Base-by-base conservation (phyloP, 352 stramenopile genomes). In the Globisporangium megalacanthum region DNA sequence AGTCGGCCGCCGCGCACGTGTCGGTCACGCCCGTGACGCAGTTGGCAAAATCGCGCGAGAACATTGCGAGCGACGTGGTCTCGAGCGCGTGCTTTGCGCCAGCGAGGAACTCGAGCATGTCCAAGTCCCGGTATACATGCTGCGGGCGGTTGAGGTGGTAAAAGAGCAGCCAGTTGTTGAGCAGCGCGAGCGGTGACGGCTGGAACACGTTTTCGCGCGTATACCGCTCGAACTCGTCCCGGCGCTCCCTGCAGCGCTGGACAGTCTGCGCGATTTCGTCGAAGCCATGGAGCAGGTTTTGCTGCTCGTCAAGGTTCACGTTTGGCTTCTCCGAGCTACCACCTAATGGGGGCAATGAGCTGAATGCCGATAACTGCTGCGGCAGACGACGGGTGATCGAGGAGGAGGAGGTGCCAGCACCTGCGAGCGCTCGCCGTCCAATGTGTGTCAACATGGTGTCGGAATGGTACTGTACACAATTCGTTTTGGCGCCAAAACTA, bases 41-140 rank as follows among this genome's bases (percentile, higher is more conserved):
- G 39, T 49, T 49, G 4, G 42, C 52, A 25, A 57, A 57, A n/a
- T 57, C 52, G 6, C 52, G 52, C 36, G 52, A 57, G 37, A 49
- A 57, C 52, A 57, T 57, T 11, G 52, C 52, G 15, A 57, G 33
- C 52, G 49, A 49, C 37, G 52, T 57, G 22, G 37, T 10, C 42
- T 57, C 52, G 7, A 57, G 37, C 22, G 52, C 52, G 9, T 57
- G 56, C 42, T 62, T 75, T 9, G 68, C 69, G 37, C 58, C 61
- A 6, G 65, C 42, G 9, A 61, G 50, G 2, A 69, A 56, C 51
- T 56, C 51, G 35, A 37, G 9, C 36, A 56, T 46, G 20, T 56
- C 51, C 17, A 56, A 37, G 10, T 45, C 35, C 35, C 20, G 15
- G 15, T 56, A 33, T 17, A 47, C 15, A 4, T 22, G 25, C 37